These are phyloP conservation scores for Saccharomyces mikatae DNA, from an alignment of 805 yeast species.

Conservation along the genomic window DNA sequence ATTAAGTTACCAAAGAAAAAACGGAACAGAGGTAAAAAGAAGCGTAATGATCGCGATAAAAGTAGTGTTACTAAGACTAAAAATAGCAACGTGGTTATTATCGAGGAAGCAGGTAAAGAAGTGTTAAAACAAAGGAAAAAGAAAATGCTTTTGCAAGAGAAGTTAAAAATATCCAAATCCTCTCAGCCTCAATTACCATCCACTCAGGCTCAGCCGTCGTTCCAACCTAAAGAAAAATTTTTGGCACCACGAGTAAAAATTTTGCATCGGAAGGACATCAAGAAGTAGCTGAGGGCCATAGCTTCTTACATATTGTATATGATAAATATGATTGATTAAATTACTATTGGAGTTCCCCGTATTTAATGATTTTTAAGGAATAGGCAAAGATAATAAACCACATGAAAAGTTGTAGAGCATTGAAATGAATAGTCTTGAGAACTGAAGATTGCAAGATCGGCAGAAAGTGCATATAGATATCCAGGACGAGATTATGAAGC, in stretches of 20 bases:
- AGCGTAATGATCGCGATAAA: background rate
- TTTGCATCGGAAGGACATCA: background rate
- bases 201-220: background rate
- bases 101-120: background rate
- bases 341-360: background rate
- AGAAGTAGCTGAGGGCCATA: background rate
- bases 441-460: background rate
- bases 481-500: constrained; percentile 16
- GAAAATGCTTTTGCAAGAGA: background rate
- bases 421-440: background rate
- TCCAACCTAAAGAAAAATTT: background rate
- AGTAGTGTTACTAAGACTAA: background rate
- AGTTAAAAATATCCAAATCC: background rate
- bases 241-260: background rate
- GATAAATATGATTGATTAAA: background rate
- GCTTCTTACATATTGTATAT: background rate
- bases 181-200: background rate
- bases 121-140: background rate
- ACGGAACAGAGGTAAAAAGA: background rate
- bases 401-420: background rate
- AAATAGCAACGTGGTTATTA: background rate
- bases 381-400: background rate
- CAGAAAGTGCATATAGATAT: background rate
- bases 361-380: background rate
- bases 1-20: background rate